These are phyloP conservation scores for Cucumis variabilis DNA, from an alignment of 331 rosid genomes.

Conservation along the genomic window DNA sequence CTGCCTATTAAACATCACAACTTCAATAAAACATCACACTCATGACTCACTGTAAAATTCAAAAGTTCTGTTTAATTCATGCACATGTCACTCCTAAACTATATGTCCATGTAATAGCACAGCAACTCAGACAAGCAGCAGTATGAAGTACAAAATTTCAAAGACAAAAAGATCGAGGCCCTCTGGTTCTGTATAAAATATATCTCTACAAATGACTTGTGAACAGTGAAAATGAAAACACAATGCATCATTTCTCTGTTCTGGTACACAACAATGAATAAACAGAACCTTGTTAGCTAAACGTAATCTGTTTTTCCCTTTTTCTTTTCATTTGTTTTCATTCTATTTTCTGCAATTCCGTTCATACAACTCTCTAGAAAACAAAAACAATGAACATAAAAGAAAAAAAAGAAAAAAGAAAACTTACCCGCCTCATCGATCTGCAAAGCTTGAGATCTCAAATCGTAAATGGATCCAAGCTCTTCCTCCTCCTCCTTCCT, in stretches of 20 bases:
- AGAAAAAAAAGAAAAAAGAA: too few species aligned
- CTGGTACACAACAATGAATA: neutral
- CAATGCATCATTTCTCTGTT: neutral
- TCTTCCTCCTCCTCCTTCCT: constrained; percentile 75
- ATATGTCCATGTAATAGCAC: neutral
- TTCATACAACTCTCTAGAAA: constrained; percentile 14
- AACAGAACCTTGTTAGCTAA: neutral
- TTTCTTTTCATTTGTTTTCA: neutral
- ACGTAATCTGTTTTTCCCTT: neutral
- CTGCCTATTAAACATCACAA: constrained; percentile 55
- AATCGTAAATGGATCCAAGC: constrained; percentile 59
- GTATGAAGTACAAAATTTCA: neutral
- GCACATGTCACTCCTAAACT: neutral
- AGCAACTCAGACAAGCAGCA: neutral
- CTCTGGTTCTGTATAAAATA: neutral
- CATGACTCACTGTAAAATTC: neutral
- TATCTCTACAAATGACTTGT: neutral
- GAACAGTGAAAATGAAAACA: neutral
- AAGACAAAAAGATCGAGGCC: neutral
- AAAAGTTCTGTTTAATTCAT: constrained; percentile 9
- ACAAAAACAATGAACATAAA: neutral
- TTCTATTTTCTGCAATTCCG: neutral
- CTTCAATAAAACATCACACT: constrained; percentile 35
- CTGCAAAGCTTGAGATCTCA: constrained; percentile 71
- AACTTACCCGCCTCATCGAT: constrained; percentile 76